phyloP scores from a whole-genome alignment of 495 filamentous ascomycete species.

The Mytilinidion resinicola region DNA sequence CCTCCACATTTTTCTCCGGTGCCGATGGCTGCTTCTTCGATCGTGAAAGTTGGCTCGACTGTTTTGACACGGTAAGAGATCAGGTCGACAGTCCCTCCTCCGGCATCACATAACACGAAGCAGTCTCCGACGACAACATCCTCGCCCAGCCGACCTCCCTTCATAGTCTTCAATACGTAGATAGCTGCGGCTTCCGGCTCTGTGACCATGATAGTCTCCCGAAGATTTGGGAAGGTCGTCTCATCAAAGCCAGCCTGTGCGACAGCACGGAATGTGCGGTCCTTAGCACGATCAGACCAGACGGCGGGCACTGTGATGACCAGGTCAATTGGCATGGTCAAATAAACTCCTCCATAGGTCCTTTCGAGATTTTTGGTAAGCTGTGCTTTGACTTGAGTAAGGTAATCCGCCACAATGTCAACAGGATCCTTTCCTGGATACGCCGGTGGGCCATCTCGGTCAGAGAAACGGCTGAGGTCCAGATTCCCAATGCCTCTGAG shows the following conservation, averaged over 20 bases:
- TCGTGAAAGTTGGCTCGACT: constrained; percentile 39
- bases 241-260: constrained; percentile 9
- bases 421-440: constrained; percentile 8
- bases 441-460: neutral
- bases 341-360: constrained; percentile 1
- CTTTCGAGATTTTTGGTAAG: constrained; percentile 9
- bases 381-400: constrained; percentile 7
- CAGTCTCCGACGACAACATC: constrained; percentile 34
- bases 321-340: constrained; percentile 14
- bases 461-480: neutral
- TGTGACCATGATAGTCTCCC: constrained; percentile 38
- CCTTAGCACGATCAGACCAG: constrained; percentile 35
- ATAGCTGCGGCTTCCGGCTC: constrained; percentile 47
- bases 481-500: neutral
- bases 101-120: constrained; percentile 44
- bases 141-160: constrained; percentile 19
- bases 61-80: constrained; percentile 59
- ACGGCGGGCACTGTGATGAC: constrained; percentile 33
- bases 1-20: constrained; percentile 13
- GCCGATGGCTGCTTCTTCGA: constrained; percentile 17
- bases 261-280: constrained; percentile 25
- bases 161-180: constrained; percentile 40
- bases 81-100: constrained; percentile 45
- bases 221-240: constrained; percentile 2
- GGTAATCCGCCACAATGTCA: constrained; percentile 13